Evolutionary conservation across 2,329 filamentous ascomycete genomes (phyloP).

Genomic region (Microcyclosporella mali): DNA sequence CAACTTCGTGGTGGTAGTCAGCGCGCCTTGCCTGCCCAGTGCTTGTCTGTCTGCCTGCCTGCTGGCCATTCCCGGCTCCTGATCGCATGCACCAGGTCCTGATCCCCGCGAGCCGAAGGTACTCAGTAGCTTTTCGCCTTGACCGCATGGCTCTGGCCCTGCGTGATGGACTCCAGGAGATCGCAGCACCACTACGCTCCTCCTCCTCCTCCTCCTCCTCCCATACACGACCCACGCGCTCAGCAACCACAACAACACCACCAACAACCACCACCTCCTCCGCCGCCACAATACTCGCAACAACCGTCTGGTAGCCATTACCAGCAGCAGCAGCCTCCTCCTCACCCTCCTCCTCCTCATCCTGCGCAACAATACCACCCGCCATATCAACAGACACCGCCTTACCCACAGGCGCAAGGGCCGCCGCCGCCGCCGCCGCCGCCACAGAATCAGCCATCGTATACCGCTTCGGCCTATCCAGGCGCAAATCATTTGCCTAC

Average conservation of each 20-base stretch:
- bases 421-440: constrained; percentile 10
- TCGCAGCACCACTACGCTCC: constrained; percentile 12
- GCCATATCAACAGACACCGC: constrained; percentile 7
- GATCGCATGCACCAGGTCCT: constrained; percentile 3
- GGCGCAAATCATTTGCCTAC: constrained; percentile 3
- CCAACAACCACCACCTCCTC: constrained; percentile 11
- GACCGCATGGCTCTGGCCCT: constrained; percentile 19
- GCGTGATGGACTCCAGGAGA: constrained; percentile 22
- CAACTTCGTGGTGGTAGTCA: no score
- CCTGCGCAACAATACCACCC: constrained; percentile 6
- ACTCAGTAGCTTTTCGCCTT: constrained; percentile 13
- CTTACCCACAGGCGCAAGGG: constrained; percentile 1
- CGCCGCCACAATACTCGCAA: constrained; percentile 11
- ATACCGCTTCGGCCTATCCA: constrained; percentile 6
- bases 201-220: constrained; percentile 9
- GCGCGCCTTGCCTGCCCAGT: neutral
- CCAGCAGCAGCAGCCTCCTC: constrained; percentile 8
- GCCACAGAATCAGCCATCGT: constrained; percentile 14
- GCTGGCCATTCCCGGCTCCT: neutral
- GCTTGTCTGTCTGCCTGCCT: neutral
- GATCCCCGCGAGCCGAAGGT: constrained; percentile 19
- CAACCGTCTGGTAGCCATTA: constrained; percentile 11
- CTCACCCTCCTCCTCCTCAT: constrained; percentile 10
- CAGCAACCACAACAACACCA: constrained; percentile 9
- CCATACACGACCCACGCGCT: constrained; percentile 1